Evolutionary conservation across 306 rosid species (phyloP), one percentile per base, ranked within the genome.

Genomic region (Mucuna pruriens): DNA sequence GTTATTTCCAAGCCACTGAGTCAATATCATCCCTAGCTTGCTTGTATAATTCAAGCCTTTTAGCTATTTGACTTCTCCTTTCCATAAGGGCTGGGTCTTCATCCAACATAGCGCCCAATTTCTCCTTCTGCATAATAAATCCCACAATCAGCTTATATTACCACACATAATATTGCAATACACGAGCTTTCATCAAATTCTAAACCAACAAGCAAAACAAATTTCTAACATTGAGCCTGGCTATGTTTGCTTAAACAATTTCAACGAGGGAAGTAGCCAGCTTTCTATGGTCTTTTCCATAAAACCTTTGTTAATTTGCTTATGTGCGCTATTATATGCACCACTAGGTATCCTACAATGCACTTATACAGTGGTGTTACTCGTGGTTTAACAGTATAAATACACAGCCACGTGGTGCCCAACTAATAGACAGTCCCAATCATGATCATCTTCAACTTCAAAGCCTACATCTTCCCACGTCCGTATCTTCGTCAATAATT

Each of bases 21-120:
- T 96, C 98, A 42, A 96, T 96, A 84, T 93, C 99, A 54, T 96
- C 99, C 86, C 97, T 89, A 33, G 99, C 99, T 52, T 97, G 97
- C 90, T 96, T 92, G 89, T 96, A 96, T 66, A 96, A 88, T 51
- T 96, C 97, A 45, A 96, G 98, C 79, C 99, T 89, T 84, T 92
- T 96, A 9, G 97, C 97, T 55, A 96, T 85, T 81, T 85, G 82
- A 5, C 68, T 45, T 83, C 99, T 92, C 87, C 77, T 93, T 70
- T 96, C 98, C 98, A 92, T 93, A 71, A 96, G 92, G 5, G 95
- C 75, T 23, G 98, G 98, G 85, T 96, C 99, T 80, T 96, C 99
- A 86, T 96, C 98, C 86, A 96, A 83, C 97, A 93, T 96, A 12
- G 96, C 91, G 4, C 99, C 80, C 62, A 96, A 90, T 84, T 84